Conservation (phyloP, 2,329 filamentous ascomycete genomes). For the Xylaria sp. region DNA sequence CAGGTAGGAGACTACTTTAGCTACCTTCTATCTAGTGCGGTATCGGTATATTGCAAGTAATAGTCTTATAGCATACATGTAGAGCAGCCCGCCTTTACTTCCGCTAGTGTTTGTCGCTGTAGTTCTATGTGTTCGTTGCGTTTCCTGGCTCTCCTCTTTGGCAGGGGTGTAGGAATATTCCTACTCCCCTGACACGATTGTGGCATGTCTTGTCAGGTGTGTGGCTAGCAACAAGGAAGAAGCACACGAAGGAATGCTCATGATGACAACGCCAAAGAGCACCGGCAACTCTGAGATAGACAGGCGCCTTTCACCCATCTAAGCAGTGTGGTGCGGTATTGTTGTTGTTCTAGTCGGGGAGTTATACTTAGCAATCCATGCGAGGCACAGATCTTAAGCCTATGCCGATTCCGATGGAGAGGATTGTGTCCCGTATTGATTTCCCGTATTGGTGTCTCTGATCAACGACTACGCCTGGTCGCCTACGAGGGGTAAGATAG, state of each 20-base stretch:
- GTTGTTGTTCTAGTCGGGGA: neutral
- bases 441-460: neutral
- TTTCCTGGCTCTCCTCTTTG: neutral
- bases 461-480: neutral
- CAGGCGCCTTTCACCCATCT: neutral
- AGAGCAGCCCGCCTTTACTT: neutral
- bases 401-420: neutral
- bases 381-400: neutral
- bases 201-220: neutral
- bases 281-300: neutral
- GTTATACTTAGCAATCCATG: neutral
- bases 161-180: neutral
- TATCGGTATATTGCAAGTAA: slow-evolving; percentile 1
- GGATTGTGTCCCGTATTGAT: neutral
- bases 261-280: neutral
- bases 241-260: neutral
- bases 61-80: neutral
- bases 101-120: neutral
- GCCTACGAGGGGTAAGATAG: neutral
- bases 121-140: neutral
- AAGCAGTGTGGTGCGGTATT: slow-evolving; percentile 1
- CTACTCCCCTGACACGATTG: neutral
- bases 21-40: neutral
- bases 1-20: neutral
- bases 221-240: neutral